phyloP scores from a whole-genome alignment of 306 rosid genomes.

The Cucurbita moschata region DNA sequence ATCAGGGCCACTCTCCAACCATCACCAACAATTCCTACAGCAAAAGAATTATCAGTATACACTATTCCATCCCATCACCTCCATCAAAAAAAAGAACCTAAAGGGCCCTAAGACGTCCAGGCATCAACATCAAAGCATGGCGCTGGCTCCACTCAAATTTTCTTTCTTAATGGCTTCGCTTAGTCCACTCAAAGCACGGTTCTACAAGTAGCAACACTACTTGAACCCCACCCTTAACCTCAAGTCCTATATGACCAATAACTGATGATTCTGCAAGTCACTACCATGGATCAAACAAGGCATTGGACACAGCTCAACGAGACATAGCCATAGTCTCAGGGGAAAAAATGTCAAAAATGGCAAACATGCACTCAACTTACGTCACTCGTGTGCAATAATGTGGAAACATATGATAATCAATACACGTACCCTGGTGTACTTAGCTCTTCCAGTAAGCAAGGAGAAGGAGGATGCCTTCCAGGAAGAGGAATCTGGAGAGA shows the following conservation, averaged over 20 bases:
- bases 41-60: neutral
- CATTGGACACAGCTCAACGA: neutral
- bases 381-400: neutral
- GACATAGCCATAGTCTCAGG: neutral
- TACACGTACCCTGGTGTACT: constrained; percentile 3
- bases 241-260: neutral
- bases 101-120: neutral
- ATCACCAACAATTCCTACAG: neutral
- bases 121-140: neutral
- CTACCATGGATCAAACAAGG: neutral
- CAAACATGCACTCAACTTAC: neutral
- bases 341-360: neutral
- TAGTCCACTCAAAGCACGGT: neutral
- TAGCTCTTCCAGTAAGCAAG: constrained; percentile 45
- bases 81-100: neutral
- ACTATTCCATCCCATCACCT: neutral
- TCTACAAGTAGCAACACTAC: neutral
- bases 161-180: neutral
- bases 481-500: constrained; percentile 76
- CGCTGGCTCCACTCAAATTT: neutral
- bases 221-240: neutral
- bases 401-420: neutral
- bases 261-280: neutral
- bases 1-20: neutral
- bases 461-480: constrained; percentile 88